Conservation (phyloP, 1,139 yeast genomes). For the Meyerozyma athensensis region DNA sequence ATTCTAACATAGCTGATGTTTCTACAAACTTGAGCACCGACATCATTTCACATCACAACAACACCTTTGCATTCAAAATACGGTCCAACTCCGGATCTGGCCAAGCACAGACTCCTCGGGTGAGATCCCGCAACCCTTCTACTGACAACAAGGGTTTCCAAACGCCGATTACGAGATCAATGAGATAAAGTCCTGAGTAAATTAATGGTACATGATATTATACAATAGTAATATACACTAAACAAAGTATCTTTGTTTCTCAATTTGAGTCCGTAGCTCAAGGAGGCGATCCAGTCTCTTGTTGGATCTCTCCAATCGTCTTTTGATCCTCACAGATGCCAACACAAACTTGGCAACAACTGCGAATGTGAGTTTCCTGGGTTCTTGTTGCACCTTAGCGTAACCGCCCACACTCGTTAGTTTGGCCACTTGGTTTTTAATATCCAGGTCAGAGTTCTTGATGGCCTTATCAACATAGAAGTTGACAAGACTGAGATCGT, state of each 20-base stretch:
- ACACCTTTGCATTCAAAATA: conserved; percentile 11
- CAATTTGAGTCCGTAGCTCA: conserved; percentile 28
- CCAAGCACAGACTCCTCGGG: conserved; percentile 11
- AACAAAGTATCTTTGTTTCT: conserved; percentile 10
- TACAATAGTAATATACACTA: conserved; percentile 2
- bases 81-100: conserved; percentile 8
- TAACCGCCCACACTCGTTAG: not conserved
- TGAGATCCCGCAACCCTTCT: conserved; percentile 12
- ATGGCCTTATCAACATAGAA: conserved; percentile 44
- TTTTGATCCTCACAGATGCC: conserved; percentile 50
- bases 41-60: conserved; percentile 9
- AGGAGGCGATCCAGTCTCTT: conserved; percentile 20
- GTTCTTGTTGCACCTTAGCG: not conserved
- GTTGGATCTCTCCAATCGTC: conserved; percentile 27
- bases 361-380: conserved; percentile 20
- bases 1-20: conserved; percentile 1
- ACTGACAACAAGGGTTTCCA: conserved; percentile 11
- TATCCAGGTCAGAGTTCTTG: conserved; percentile 35
- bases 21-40: conserved; percentile 6
- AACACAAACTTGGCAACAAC: conserved; percentile 51
- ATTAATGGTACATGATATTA: conserved; percentile 3
- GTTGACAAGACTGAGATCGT: conserved; percentile 52
- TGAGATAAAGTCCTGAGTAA: conserved; percentile 9
- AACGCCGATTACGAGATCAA: conserved; percentile 13
- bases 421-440: conserved; percentile 39